Evolutionary conservation across 768 basidiomycete species (phyloP).

Genomic region (Suillus brevipes): DNA sequence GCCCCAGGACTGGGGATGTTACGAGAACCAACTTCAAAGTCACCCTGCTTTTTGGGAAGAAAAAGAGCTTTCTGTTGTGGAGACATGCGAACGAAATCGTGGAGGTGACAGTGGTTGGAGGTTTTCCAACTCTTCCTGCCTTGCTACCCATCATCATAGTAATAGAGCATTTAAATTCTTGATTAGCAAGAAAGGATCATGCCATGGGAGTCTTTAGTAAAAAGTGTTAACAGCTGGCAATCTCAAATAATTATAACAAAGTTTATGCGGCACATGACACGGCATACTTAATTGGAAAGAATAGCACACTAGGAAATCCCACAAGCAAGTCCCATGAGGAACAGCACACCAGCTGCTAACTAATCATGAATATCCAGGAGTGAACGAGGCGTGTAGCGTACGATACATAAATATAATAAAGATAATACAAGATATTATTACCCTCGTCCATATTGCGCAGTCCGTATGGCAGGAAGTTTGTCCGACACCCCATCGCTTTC

Average conservation of each 20-base stretch:
- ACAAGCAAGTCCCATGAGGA: neutral
- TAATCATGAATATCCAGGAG: neutral
- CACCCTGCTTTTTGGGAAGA: conserved; percentile 26
- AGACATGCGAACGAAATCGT: conserved; percentile 21
- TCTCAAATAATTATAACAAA: neutral
- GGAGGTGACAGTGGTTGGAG: neutral
- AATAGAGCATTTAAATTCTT: neutral
- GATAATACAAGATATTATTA: conserved; percentile 25
- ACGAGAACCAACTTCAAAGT: conserved; percentile 31
- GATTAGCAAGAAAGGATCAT: neutral
- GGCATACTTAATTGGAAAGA: neutral
- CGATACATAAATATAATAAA: conserved; percentile 35
- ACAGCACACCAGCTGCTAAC: neutral
- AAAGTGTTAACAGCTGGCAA: too few species aligned
- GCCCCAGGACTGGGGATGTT: conserved; percentile 34
- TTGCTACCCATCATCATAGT: neutral
- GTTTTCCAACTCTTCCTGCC: too few species aligned
- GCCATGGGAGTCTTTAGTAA: neutral
- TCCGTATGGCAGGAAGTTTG: conserved; percentile 27
- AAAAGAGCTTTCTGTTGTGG: conserved; percentile 32
- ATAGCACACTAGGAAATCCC: neutral
- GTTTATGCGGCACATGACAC: neutral
- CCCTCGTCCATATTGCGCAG: conserved; percentile 16
- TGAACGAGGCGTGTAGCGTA: conserved; percentile 13
- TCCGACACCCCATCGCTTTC: conserved; percentile 26